These are phyloP conservation scores for Aureoboletus auriporus DNA, from an alignment of 768 basidiomycete genomes.

Conservation along the genomic window DNA sequence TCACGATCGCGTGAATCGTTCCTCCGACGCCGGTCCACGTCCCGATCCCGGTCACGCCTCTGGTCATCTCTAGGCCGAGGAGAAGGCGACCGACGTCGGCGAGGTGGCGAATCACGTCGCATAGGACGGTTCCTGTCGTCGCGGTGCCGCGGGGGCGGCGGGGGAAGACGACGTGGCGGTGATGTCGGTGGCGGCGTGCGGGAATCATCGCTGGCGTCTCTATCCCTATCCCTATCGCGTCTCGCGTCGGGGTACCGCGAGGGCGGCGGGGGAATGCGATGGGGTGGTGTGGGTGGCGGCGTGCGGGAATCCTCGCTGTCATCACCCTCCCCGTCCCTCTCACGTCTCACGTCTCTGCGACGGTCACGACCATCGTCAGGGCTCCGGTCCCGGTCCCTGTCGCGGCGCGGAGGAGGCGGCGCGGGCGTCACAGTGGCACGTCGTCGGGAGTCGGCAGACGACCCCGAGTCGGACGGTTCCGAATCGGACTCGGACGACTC, in stretches of 20 bases:
- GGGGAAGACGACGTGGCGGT: slow-evolving; percentile 26
- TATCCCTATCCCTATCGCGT: slow-evolving; percentile 17
- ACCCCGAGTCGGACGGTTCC: slow-evolving; percentile 36
- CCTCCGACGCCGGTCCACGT: slow-evolving; percentile 24
- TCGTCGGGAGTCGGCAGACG: slow-evolving; percentile 31
- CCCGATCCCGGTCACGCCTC: slow-evolving; percentile 19
- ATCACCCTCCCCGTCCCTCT: slow-evolving; percentile 11
- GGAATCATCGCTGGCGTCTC: slow-evolving; percentile 28
- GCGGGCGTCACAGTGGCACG: slow-evolving; percentile 28
- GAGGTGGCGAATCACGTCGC: slow-evolving; percentile 25
- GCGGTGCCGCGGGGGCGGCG: slow-evolving; percentile 25
- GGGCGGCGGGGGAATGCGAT: no score
- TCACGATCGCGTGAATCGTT: slow-evolving; percentile 24
- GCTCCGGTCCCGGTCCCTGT: slow-evolving; percentile 21
- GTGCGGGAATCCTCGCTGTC: slow-evolving; percentile 32
- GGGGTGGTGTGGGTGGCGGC: slow-evolving; percentile 15
- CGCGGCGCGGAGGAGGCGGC: slow-evolving; percentile 33
- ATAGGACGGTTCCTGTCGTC: slow-evolving; percentile 13
- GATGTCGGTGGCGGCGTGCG: slow-evolving; percentile 25
- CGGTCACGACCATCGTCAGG: slow-evolving; percentile 20
- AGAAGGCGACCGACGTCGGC: slow-evolving; percentile 19
- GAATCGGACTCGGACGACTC: slow-evolving; percentile 28
- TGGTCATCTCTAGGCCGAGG: slow-evolving; percentile 19
- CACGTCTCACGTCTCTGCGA: slow-evolving; percentile 13
- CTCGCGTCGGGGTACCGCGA: neutral